A percentile compares a stretch with the other conserved stretches of the same genome.
Evolutionary conservation across 441 rosid species (phyloP).

Genomic region (Gossypium armourianum): DNA sequence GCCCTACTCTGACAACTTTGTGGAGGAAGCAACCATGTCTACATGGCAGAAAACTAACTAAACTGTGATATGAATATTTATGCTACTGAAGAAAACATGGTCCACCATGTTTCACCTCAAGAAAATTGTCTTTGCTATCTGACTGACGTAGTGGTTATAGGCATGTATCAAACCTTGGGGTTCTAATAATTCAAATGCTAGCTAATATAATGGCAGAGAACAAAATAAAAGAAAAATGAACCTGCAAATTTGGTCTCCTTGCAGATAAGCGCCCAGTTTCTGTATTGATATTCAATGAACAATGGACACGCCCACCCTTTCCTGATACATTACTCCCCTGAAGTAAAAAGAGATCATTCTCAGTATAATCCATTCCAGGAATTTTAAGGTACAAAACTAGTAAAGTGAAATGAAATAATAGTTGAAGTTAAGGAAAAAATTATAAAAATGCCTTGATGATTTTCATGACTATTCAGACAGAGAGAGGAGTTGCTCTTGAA

Average conservation of each 20-base stretch:
- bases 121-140: background rate
- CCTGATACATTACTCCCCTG: conserved; percentile 78
- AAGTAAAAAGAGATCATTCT: conserved; percentile 11
- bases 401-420: background rate
- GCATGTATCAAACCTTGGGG: background rate
- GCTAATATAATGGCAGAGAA: conserved; percentile 4
- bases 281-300: conserved; percentile 89
- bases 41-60: background rate
- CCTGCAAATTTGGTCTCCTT: conserved; percentile 92
- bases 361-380: conserved; percentile 1
- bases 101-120: background rate
- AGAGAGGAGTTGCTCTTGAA: background rate
- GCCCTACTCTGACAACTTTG: background rate
- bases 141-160: background rate
- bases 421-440: background rate
- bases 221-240: conserved; percentile 19
- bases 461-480: background rate
- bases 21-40: background rate
- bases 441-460: background rate
- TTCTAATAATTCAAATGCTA: background rate
- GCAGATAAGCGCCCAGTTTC: conserved; percentile 96
- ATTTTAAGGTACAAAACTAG: background rate
- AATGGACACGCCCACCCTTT: conserved; percentile 73
- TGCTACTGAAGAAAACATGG: conserved; percentile 1
- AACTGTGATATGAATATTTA: background rate